Evolutionary conservation across 2,329 filamentous ascomycete species (phyloP).

Genomic region (Akanthomyces dipterigenus): DNA sequence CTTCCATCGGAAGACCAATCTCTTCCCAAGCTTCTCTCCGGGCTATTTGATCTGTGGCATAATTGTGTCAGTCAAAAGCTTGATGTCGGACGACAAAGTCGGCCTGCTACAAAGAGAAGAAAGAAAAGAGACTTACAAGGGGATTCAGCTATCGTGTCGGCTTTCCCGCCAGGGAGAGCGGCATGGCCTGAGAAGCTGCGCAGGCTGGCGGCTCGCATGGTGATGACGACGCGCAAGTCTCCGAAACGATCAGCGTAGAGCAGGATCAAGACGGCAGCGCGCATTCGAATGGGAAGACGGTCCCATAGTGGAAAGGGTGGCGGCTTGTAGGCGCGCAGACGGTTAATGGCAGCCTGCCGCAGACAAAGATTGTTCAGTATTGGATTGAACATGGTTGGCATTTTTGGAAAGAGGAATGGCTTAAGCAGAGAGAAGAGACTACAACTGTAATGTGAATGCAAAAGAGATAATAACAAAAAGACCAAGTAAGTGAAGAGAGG

Average conservation of each 20-base stretch:
- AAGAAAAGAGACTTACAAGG: slow-evolving; percentile 40
- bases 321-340: slow-evolving; percentile 53
- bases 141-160: slow-evolving; percentile 50
- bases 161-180: slow-evolving; percentile 76
- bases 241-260: slow-evolving; percentile 79
- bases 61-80: background rate
- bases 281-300: slow-evolving; percentile 53
- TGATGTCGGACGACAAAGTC: background rate
- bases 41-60: slow-evolving; percentile 63
- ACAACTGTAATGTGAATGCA: background rate
- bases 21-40: slow-evolving; percentile 88
- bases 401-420: background rate
- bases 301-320: slow-evolving; percentile 58
- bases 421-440: background rate
- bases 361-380: slow-evolving; percentile 14
- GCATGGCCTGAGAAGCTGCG: slow-evolving; percentile 76
- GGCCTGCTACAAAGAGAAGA: too few species aligned
- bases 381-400: slow-evolving; percentile 8
- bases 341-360: slow-evolving; percentile 49
- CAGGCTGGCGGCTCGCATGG: slow-evolving; percentile 58
- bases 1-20: slow-evolving; percentile 75
- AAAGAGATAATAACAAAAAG: too few species aligned
- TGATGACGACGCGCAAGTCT: slow-evolving; percentile 66
- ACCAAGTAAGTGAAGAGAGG: background rate
- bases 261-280: slow-evolving; percentile 81